phyloP scores from a whole-genome alignment of 2,329 filamentous ascomycete genomes.

The Talaromyces sp. region DNA sequence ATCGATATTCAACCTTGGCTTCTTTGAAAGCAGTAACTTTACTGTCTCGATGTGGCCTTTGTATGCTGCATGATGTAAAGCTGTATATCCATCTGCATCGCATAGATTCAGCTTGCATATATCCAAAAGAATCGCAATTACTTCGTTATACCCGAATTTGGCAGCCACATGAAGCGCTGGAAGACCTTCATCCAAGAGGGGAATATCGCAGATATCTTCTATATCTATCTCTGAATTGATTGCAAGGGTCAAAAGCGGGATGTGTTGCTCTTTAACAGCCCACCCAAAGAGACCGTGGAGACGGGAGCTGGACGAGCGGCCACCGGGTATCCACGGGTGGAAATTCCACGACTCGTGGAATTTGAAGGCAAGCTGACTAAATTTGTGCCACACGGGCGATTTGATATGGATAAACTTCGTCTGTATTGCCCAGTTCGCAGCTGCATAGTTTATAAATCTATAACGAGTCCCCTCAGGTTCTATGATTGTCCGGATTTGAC shows the following conservation, averaged over 20 bases:
- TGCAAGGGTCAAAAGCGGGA: conserved; percentile 14
- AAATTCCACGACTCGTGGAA: conserved; percentile 19
- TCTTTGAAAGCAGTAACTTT: background rate
- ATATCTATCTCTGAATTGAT: background rate
- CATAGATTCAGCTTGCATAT: conserved; percentile 2
- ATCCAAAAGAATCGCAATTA: background rate
- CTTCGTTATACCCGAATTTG: conserved; percentile 13
- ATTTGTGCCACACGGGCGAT: conserved; percentile 14
- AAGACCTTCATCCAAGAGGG: conserved; percentile 14
- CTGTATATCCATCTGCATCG: conserved; percentile 4
- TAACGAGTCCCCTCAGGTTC: conserved; percentile 9
- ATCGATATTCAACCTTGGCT: conserved; percentile 1
- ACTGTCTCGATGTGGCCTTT: conserved; percentile 2
- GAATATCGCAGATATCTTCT: conserved; percentile 14
- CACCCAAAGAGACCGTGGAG: conserved; percentile 17
- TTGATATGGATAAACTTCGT: conserved; percentile 10
- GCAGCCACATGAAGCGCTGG: conserved; percentile 17
- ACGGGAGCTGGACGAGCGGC: conserved; percentile 12
- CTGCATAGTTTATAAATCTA: conserved; percentile 15
- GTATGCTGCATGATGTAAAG: conserved; percentile 8
- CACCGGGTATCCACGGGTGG: conserved; percentile 17
- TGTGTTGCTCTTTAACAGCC: conserved; percentile 17
- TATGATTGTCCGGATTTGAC: conserved; percentile 1
- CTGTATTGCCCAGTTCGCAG: conserved; percentile 14
- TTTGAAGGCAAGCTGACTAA: conserved; percentile 11